These are phyloP conservation scores for Xylariaceae sp. DNA, from an alignment of 2,329 filamentous ascomycete species.

Conservation along the genomic window DNA sequence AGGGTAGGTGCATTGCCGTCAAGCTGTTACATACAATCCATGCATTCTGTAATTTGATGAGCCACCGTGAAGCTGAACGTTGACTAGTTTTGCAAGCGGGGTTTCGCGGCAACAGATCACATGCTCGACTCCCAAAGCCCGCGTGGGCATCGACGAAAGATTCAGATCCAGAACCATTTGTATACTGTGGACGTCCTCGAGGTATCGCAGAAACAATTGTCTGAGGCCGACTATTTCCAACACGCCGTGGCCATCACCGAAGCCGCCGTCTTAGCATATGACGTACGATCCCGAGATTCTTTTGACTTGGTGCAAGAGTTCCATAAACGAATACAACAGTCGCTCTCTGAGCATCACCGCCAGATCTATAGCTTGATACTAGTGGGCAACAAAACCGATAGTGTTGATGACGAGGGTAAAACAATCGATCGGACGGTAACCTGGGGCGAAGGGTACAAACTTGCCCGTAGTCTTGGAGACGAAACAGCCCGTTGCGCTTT, in stretches of 20 bases:
- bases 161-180: slow-evolving; percentile 28
- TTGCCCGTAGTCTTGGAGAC: slow-evolving; percentile 18
- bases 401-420: slow-evolving; percentile 21
- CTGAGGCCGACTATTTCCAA: slow-evolving; percentile 30
- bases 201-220: slow-evolving; percentile 32
- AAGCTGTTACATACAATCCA: too few relatives aligned
- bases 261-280: slow-evolving; percentile 32
- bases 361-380: slow-evolving; percentile 19
- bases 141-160: slow-evolving; percentile 32
- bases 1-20: slow-evolving; percentile 25
- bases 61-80: slow-evolving; percentile 2
- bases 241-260: slow-evolving; percentile 39
- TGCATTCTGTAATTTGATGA: neutral
- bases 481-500: slow-evolving; percentile 22
- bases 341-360: slow-evolving; percentile 16
- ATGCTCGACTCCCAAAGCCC: slow-evolving; percentile 24
- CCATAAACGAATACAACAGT: slow-evolving; percentile 23
- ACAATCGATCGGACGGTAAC: slow-evolving; percentile 26
- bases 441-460: slow-evolving; percentile 30
- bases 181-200: slow-evolving; percentile 38
- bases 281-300: slow-evolving; percentile 25
- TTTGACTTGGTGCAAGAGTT: slow-evolving; percentile 16
- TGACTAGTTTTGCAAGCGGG: slow-evolving; percentile 29
- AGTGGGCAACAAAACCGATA: slow-evolving; percentile 36
- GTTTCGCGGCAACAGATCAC: slow-evolving; percentile 24